Base-by-base conservation (phyloP, 1,284 basidiomycete species). In the Salmacisia buchloeana region DNA sequence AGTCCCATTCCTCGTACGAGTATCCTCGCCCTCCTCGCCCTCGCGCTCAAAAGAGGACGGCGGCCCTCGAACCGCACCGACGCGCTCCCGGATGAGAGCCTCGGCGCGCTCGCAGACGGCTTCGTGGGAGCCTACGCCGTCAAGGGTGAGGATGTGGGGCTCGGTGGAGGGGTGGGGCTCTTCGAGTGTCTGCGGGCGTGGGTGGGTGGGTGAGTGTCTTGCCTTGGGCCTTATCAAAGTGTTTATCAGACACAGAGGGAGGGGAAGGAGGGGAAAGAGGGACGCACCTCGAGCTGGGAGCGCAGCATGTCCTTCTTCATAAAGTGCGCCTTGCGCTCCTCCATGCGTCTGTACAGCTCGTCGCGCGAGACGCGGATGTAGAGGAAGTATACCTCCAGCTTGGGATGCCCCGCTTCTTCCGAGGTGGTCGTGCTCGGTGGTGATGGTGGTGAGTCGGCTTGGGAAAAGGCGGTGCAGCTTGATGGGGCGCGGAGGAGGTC, bases 281-380 rank as follows among this genome's bases (percentile, higher is more conserved):
- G 18, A 31, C 46, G 9, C 25, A 52, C 46, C 46, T 52, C 82
- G 66, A 96, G 77, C 82, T 97, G 94, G 68, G 88, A 89, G 60
- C 89, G 88, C 67, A 97, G 83, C 93, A 97, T 94, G 25, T 80
- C 77, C 27, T 86, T 85, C 80, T 92, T 92, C 89, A 97, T 92
- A 71, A 91, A 96, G 80, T 97, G 94, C 0, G 87, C 87, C 68
- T 86, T 80, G 33, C 93, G 83, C 61, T 83, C 83, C 71, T 80
- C 75, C 86, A 97, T 92, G 43, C 93, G 83, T 58, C 87, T 83
- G 70, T 84, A 72, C 56, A 96, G 79, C 58, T 89, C 79, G 31
- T 87, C 85, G 43, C 83, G 81, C 23, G 84, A 80, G 2, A 92
- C 92, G 57, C 89, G 83, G 71, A 94, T 87, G 79, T 89, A 93